A percentile compares a stretch with the other conserved stretches of the same genome.
These are phyloP conservation scores for Phaeosphaeriaceae sp. DNA, from an alignment of 2,329 filamentous ascomycete genomes.

Conservation along the genomic window DNA sequence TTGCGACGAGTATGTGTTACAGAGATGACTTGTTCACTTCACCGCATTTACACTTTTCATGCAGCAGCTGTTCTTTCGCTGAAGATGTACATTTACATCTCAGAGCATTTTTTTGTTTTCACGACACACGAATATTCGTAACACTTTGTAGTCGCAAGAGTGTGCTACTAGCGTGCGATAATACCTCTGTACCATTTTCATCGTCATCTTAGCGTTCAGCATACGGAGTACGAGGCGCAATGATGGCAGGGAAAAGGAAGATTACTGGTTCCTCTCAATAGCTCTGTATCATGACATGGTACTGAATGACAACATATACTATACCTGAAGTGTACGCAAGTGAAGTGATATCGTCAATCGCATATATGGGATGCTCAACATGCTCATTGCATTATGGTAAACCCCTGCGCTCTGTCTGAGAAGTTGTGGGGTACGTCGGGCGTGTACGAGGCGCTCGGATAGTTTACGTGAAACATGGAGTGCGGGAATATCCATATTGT, in stretches of 20 bases:
- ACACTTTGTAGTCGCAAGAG: too few relatives aligned
- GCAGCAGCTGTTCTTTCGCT: not conserved
- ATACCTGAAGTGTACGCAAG: not conserved
- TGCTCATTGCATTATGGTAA: too few relatives aligned
- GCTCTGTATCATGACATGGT: not conserved
- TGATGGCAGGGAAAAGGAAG: not conserved
- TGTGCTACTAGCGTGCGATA: not conserved
- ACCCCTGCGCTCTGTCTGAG: too few relatives aligned
- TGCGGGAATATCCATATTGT: not conserved
- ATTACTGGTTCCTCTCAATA: not conserved
- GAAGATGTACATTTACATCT: not conserved
- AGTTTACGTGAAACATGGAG: not conserved
- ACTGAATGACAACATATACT: not conserved
- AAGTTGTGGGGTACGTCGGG: not conserved
- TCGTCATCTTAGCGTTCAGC: conserved; percentile 4
- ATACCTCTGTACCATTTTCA: not conserved
- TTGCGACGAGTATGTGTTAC: not conserved
- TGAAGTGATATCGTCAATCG: not conserved
- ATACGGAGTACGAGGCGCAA: not conserved
- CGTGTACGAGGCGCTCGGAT: not conserved
- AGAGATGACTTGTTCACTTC: not conserved
- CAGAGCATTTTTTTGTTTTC: not conserved
- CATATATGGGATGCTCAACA: not conserved
- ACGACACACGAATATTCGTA: too few relatives aligned
- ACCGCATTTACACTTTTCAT: not conserved